Evolutionary conservation across 1,284 basidiomycete species (phyloP).

Genomic region (Clitocybe nebularis): DNA sequence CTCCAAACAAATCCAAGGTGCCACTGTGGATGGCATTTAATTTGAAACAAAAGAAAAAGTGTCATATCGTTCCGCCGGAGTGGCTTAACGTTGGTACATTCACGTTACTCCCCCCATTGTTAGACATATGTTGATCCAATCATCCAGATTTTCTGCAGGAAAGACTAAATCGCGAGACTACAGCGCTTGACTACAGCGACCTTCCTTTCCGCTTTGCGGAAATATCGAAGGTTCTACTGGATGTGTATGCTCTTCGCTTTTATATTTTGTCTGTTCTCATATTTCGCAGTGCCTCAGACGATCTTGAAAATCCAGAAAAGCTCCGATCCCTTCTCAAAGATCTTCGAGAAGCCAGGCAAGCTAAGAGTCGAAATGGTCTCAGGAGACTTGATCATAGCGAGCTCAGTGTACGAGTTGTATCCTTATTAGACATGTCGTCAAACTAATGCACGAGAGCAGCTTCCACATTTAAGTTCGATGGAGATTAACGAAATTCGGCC

Average conservation of each 20-base stretch:
- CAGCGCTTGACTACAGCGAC: constrained; percentile 66
- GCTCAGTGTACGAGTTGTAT: constrained; percentile 57
- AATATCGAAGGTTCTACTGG: constrained; percentile 84
- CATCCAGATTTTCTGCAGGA: constrained; percentile 75
- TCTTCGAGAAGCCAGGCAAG: constrained; percentile 89
- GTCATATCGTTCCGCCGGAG: constrained; percentile 82
- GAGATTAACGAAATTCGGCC: constrained; percentile 92
- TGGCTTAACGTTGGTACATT: constrained; percentile 85
- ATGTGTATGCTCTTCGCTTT: constrained; percentile 62
- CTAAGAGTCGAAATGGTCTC: constrained; percentile 87
- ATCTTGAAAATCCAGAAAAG: constrained; percentile 78
- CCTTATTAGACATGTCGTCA: not conserved
- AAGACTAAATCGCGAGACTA: constrained; percentile 67
- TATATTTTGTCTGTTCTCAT: not conserved
- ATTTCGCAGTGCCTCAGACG: constrained; percentile 86
- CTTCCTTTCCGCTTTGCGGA: constrained; percentile 88
- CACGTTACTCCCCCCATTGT: not conserved
- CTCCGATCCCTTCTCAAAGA: constrained; percentile 88
- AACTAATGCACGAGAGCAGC: constrained; percentile 37
- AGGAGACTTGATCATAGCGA: constrained; percentile 69
- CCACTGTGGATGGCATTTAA: constrained; percentile 96
- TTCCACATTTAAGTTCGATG: constrained; percentile 84
- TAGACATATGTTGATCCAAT: not conserved
- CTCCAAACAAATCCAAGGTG: constrained; percentile 77
- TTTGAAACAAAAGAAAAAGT: constrained; percentile 91